Conservation (phyloP, 192 early-diverging fungal species). For the Gaertneriomyces semiglobifer region DNA sequence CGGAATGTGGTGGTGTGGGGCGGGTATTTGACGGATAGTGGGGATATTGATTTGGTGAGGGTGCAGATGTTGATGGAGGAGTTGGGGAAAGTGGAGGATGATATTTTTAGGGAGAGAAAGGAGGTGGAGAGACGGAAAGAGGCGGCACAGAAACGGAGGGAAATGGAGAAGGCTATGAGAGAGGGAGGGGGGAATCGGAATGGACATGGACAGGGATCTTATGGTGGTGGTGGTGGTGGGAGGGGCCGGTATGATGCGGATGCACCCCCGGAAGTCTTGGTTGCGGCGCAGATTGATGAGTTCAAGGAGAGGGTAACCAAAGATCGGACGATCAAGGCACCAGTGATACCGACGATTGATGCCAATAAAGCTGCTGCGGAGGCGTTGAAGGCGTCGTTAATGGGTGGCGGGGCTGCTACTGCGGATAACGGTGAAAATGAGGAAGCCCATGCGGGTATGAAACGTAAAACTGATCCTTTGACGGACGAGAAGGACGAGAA, state of each 20-base stretch:
- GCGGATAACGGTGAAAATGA: background rate
- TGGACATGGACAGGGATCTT: background rate
- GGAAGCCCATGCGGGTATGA: constrained; percentile 2
- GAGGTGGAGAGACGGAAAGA: constrained; percentile 45
- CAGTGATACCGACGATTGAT: constrained; percentile 16
- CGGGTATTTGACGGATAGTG: constrained; percentile 87
- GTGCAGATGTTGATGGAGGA: constrained; percentile 48
- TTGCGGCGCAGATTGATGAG: constrained; percentile 5
- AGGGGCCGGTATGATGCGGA: background rate
- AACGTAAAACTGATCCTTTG: constrained; percentile 24
- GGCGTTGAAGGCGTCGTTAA: constrained; percentile 36
- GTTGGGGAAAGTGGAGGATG: constrained; percentile 51
- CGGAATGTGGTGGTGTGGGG: constrained; percentile 48
- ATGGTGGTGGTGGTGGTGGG: background rate
- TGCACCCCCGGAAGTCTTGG: constrained; percentile 3
- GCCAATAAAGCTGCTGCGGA: constrained; percentile 49
- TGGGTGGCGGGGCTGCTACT: background rate
- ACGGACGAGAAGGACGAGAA: constrained; percentile 13
- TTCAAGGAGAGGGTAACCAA: background rate
- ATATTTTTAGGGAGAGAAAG: constrained; percentile 46
- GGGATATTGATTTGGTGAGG: constrained; percentile 53
- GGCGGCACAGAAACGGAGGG: constrained; percentile 28
- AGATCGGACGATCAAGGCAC: background rate
- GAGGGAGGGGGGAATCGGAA: background rate
- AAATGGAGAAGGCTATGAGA: constrained; percentile 26